Percentiles rank a stretch among this genome's conserved stretches.
Evolutionary conservation across 192 early-diverging fungal species (phyloP).

Genomic region (Backusella westeae): DNA sequence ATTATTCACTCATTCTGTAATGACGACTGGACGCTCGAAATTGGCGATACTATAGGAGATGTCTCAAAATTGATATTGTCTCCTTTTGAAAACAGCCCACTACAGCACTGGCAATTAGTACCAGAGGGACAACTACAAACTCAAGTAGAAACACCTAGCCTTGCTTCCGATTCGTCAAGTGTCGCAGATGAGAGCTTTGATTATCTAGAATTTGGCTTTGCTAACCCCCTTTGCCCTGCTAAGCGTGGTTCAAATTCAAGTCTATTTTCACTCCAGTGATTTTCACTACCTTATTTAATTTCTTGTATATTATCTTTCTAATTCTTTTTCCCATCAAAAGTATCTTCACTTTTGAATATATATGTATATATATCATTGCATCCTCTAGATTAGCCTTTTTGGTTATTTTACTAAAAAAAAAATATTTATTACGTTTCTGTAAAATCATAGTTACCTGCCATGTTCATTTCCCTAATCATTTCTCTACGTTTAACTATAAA

Average conservation of each 20-base stretch:
- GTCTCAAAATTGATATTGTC: slow-evolving; percentile 21
- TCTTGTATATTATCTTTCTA: not conserved
- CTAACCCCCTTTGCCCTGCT: slow-evolving; percentile 8
- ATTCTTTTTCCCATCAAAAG: not conserved
- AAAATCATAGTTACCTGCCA: too few species aligned
- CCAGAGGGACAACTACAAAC: not conserved
- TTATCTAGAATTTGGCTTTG: slow-evolving; percentile 1
- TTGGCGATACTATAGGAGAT: slow-evolving; percentile 16
- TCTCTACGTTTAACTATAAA: too few species aligned
- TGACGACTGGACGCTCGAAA: slow-evolving; percentile 34
- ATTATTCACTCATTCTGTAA: slow-evolving; percentile 30
- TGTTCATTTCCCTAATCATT: too few species aligned
- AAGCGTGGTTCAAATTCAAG: slow-evolving; percentile 12
- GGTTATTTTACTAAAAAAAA: too few species aligned
- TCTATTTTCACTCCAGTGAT: not conserved
- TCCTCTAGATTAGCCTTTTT: not conserved
- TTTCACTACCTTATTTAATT: not conserved
- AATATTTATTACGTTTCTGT: too few species aligned
- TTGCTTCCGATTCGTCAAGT: not conserved
- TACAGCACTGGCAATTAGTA: not conserved
- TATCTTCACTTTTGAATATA: not conserved
- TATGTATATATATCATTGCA: not conserved
- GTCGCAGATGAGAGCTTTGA: not conserved
- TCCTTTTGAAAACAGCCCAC: not conserved
- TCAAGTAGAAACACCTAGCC: not conserved